These are phyloP conservation scores for Saccharomycopsis babjevae DNA, from an alignment of 805 yeast genomes.

Conservation along the genomic window DNA sequence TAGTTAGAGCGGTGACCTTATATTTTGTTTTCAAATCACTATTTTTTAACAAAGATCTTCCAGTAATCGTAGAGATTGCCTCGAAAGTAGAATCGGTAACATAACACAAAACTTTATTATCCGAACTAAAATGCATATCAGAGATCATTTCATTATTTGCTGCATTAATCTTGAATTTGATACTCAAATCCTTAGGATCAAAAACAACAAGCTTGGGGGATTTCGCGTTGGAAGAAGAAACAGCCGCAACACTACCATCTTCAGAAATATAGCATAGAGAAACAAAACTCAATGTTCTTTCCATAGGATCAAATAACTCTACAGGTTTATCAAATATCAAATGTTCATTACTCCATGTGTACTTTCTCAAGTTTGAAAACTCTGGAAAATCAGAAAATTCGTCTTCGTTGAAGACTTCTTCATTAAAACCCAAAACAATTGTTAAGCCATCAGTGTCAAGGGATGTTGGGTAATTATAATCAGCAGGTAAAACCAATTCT, in stretches of 20 bases:
- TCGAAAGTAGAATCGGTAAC: conserved; percentile 48
- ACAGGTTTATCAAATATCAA: conserved; percentile 49
- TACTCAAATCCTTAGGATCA: conserved; percentile 44
- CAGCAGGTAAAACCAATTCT: conserved; percentile 47
- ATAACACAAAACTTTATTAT: conserved; percentile 54
- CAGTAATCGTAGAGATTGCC: conserved; percentile 40
- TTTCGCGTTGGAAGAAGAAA: conserved; percentile 46
- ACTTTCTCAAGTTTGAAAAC: conserved; percentile 43
- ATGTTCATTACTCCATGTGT: conserved; percentile 47
- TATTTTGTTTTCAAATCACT: conserved; percentile 21
- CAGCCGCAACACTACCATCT: conserved; percentile 54
- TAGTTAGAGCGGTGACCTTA: conserved; percentile 29
- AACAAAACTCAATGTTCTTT: conserved; percentile 22
- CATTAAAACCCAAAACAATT: conserved; percentile 71
- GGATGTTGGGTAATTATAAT: conserved; percentile 86
- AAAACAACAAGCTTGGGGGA: conserved; percentile 56
- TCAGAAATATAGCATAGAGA: conserved; percentile 40
- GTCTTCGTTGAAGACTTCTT: conserved; percentile 46
- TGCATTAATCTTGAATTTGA: conserved; percentile 44
- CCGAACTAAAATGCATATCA: conserved; percentile 60
- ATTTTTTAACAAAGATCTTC: conserved; percentile 26
- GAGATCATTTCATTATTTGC: conserved; percentile 38
- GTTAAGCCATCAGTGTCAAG: conserved; percentile 43
- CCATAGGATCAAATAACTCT: conserved; percentile 44
- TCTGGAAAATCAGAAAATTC: conserved; percentile 16